Base-by-base conservation (phyloP, 306 rosid genomes). In the Pyrus pyrifolia region DNA sequence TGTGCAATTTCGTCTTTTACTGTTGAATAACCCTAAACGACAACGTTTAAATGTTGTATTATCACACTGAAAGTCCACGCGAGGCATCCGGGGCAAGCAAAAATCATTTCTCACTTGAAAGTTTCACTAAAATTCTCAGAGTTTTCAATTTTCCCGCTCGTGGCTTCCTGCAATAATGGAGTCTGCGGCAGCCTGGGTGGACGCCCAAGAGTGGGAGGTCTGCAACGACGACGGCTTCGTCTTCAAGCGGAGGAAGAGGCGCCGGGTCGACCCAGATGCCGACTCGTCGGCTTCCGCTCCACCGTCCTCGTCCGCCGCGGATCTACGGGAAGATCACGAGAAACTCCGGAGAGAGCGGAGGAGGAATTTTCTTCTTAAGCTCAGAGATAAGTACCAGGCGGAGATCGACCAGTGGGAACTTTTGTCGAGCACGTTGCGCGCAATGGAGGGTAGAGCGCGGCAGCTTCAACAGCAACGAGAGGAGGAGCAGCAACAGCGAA, bases 161-260 rank as follows among this genome's bases (percentile, higher is more conserved):
- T 27, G 35, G 67, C 66, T 62, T 31, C 23, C 27, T 18, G 49
- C 68, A 42, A 40, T 13, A 67, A 87, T 87, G 88, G 85, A 84
- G 68, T 72, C 80, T 12, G 46, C 86, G 14, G 58, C 79, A 7
- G 45, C 85, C 6, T 70, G 53, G 66, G 84, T 75, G 59, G 79
- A 73, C 13, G 93, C 84, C 33, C 82, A 84, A 31, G 84, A 78
- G 2, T 92, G 96, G 97, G 93, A 92, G 70, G 88, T 92, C 81
- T 73, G 82, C 81, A 81, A 83, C 89, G 90, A 92, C 74, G 96
- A 89, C 45, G 93, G 93, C 68, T 88, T 92, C 84, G 87, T 92
- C 85, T 92, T 79, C 90, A 88, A 86, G 79, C 90, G 89, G 76
- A 29, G 49, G 35, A 90, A 86, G 83, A 83, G 83, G 81, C 90